These are phyloP conservation scores for Penicillium sp. DNA, from an alignment of 2,329 filamentous ascomycete genomes.

Conservation along the genomic window DNA sequence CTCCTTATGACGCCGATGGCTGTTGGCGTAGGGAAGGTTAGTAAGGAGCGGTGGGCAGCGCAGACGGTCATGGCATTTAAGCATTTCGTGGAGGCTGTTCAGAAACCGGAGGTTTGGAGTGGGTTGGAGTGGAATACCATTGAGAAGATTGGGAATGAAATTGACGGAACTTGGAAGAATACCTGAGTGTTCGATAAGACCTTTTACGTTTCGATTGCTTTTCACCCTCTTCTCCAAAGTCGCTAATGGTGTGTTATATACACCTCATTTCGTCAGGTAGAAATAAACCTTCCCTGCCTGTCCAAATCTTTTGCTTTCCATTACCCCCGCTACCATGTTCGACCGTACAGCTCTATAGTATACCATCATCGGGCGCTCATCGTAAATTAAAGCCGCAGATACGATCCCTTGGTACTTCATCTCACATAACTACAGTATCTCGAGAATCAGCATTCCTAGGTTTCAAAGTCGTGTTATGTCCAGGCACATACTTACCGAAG, in stretches of 20 bases:
- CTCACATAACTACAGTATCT: slow-evolving; percentile 7
- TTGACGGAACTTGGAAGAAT: slow-evolving; percentile 16
- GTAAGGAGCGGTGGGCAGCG: slow-evolving; percentile 49
- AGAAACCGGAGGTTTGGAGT: slow-evolving; percentile 47
- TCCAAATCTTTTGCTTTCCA: slow-evolving; percentile 15
- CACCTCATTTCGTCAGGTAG: slow-evolving; percentile 12
- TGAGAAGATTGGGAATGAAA: slow-evolving; percentile 25
- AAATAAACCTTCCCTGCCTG: slow-evolving; percentile 12
- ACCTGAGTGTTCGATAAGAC: background rate
- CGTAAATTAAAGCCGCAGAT: slow-evolving; percentile 16
- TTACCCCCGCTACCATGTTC: slow-evolving; percentile 12
- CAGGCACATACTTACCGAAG: slow-evolving; percentile 9
- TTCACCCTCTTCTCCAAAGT: background rate
- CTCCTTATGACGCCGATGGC: slow-evolving; percentile 56
- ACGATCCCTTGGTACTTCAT: slow-evolving; percentile 15
- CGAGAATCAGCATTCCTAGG: background rate
- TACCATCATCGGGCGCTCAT: slow-evolving; percentile 14
- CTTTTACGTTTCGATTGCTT: too few relatives aligned
- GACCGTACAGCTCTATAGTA: slow-evolving; percentile 13
- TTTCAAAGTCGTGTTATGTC: background rate
- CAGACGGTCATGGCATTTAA: slow-evolving; percentile 54
- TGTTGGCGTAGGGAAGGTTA: slow-evolving; percentile 50
- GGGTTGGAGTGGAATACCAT: slow-evolving; percentile 39
- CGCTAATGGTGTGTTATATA: background rate
- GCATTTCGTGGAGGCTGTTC: slow-evolving; percentile 51